A percentile compares a stretch with the other conserved stretches of the same genome.
phyloP scores from a whole-genome alignment of 2,329 filamentous ascomycete genomes.

The Fusarium liriodendri region DNA sequence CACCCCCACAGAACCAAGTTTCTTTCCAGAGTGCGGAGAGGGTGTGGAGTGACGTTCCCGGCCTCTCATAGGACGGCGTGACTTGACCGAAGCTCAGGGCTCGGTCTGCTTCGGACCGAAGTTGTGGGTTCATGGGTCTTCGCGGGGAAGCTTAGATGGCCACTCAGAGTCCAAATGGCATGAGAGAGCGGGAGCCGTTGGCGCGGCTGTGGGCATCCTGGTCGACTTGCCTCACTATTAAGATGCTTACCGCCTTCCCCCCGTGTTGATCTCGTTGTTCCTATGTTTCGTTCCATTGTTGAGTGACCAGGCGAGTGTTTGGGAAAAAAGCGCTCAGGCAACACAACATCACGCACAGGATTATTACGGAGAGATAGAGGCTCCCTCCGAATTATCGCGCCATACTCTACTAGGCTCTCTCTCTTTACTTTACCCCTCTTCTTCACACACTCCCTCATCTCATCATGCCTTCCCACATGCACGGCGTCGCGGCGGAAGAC shows the following conservation, averaged over 20 bases:
- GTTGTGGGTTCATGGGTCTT: constrained; percentile 9
- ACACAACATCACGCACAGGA: not conserved
- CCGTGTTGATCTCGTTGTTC: not conserved
- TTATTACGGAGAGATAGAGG: not conserved
- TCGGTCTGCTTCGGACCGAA: constrained; percentile 39
- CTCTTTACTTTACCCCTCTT: not conserved
- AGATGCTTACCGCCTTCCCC: constrained; percentile 4
- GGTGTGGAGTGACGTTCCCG: constrained; percentile 5
- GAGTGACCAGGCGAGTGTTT: not conserved
- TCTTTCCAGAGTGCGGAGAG: constrained; percentile 29
- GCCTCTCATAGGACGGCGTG: not conserved
- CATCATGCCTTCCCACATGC: constrained; percentile 49
- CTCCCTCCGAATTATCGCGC: not conserved
- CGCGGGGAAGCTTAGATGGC: constrained; percentile 1
- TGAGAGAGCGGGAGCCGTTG: constrained; percentile 1
- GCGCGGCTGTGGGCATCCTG: constrained; percentile 24
- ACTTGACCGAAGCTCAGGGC: not conserved
- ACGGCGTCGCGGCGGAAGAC: constrained; percentile 59
- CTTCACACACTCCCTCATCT: not conserved
- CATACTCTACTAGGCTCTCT: not conserved
- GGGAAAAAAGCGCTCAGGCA: not conserved
- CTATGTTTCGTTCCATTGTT: not conserved
- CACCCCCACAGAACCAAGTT: constrained; percentile 32
- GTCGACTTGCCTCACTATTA: not conserved
- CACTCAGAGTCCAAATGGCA: not conserved